phyloP scores from a whole-genome alignment of 441 rosid genomes.

The Populus hybrid region DNA sequence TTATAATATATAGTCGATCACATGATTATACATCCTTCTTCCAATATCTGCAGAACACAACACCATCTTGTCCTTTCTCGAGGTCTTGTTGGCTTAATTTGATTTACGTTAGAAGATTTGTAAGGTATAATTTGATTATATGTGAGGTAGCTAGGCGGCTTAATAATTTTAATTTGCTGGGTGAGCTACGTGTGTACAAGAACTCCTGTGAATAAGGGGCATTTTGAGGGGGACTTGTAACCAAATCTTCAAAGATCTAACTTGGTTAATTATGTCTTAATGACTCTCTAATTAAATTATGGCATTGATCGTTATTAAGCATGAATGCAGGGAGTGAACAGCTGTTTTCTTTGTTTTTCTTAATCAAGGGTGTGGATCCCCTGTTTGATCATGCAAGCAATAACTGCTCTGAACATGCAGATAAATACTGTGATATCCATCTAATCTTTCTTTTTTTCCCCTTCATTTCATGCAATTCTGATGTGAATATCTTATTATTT shows the following conservation, averaged over 20 bases:
- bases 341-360: background rate
- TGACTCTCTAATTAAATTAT: background rate
- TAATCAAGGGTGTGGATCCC: background rate
- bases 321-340: background rate
- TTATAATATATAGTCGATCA: background rate
- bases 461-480: too few relatives aligned
- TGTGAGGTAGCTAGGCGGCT: background rate
- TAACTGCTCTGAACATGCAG: too few relatives aligned
- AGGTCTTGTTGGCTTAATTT: background rate
- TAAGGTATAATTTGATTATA: too few relatives aligned
- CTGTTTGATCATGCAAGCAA: background rate
- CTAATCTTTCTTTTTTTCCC: too few relatives aligned
- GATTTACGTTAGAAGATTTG: too few relatives aligned
- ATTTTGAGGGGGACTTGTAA: background rate
- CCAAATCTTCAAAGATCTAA: background rate
- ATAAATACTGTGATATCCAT: background rate
- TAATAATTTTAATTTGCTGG: background rate
- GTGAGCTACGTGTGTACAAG: background rate
- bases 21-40: background rate
- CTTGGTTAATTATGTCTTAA: background rate
- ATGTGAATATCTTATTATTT: too few relatives aligned
- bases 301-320: background rate
- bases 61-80: background rate
- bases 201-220: background rate
- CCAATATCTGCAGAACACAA: background rate